Percentiles rank a stretch among this genome's conserved stretches.
phyloP scores from a whole-genome alignment of 305 asterid species.

The Fraxinus albicans region DNA sequence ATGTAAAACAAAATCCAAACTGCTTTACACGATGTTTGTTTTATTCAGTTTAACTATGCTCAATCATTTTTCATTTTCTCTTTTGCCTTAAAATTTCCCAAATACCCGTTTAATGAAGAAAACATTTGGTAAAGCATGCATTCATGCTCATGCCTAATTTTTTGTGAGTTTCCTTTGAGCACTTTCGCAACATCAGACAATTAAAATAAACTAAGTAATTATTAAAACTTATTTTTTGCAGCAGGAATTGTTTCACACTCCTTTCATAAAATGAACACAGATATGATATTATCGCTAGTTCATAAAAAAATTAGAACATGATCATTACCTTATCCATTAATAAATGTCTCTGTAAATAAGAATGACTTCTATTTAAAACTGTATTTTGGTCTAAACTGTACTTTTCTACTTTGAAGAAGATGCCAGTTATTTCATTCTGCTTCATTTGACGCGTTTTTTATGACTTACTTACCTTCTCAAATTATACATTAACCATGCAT shows the following conservation, averaged over 20 bases:
- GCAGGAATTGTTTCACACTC: neutral
- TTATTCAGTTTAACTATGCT: neutral
- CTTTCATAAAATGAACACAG: neutral
- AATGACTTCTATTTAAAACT: neutral
- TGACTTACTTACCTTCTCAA: neutral
- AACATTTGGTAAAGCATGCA: neutral
- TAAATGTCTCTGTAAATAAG: neutral
- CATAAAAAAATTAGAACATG: neutral
- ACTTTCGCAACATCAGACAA: neutral
- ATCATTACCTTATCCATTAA: neutral
- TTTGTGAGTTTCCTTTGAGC: neutral
- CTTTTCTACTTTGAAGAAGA: neutral
- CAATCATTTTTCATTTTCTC: neutral
- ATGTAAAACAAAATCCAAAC: conserved; percentile 3
- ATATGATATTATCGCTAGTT: neutral
- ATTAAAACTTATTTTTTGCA: neutral
- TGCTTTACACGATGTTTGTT: neutral
- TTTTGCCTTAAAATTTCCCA: neutral
- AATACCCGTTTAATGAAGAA: neutral
- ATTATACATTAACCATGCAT: neutral
- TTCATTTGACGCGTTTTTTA: neutral
- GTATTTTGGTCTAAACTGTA: neutral
- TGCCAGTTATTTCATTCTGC: neutral
- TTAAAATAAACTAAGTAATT: neutral
- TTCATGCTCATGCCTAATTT: neutral